Evolutionary conservation across 108 stramenopile species (phyloP).

Genomic region (Fistulifera pelliculosa): DNA sequence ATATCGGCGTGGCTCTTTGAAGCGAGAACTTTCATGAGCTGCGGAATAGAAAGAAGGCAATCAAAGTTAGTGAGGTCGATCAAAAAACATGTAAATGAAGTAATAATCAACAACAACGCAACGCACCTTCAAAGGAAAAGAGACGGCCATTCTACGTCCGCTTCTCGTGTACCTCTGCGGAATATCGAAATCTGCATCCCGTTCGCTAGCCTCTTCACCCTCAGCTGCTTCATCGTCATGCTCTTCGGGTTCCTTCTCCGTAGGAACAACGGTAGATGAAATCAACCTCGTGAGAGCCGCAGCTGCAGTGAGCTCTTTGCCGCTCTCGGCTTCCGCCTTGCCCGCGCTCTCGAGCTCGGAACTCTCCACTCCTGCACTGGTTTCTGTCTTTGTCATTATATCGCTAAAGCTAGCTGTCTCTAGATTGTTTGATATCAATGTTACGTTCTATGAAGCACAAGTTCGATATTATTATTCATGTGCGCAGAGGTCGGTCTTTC

Average conservation of each 20-base stretch:
- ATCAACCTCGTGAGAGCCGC: conserved; percentile 4
- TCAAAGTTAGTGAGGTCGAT: neutral
- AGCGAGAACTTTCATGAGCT: conserved; percentile 48
- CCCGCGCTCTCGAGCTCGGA: neutral
- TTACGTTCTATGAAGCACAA: no score
- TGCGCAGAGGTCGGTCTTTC: no score
- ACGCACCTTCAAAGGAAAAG: conserved; percentile 35
- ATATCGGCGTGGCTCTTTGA: conserved; percentile 22
- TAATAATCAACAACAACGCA: neutral
- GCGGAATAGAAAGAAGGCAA: conserved; percentile 2
- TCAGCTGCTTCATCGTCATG: neutral
- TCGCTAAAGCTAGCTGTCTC: no score
- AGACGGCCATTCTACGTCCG: conserved; percentile 29
- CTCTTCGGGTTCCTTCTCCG: neutral
- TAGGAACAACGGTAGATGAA: neutral
- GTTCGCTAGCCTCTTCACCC: neutral
- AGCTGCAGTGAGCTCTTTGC: neutral
- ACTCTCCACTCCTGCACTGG: no score
- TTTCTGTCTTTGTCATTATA: no score
- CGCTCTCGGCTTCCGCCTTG: neutral
- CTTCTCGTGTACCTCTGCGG: conserved; percentile 41
- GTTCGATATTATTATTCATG: no score
- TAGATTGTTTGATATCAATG: no score
- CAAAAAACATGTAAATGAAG: neutral
- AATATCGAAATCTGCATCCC: conserved; percentile 18